These are phyloP conservation scores for Phytophthora sp. DNA, from an alignment of 352 stramenopile species.

Conservation along the genomic window DNA sequence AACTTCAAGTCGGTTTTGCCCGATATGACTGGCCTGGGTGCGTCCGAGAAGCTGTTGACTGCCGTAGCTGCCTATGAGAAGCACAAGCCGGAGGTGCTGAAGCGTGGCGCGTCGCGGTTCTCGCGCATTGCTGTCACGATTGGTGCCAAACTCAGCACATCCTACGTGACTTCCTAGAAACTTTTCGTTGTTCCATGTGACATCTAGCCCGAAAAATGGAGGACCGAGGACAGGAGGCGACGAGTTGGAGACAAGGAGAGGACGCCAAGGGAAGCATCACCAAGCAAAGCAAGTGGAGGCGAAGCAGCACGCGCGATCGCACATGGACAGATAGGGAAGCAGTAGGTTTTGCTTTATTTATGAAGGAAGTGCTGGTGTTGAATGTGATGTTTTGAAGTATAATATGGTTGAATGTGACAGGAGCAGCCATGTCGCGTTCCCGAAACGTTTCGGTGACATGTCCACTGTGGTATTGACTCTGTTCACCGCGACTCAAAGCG, in stretches of 20 bases:
- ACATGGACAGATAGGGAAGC: slow-evolving; percentile 30
- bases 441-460: too few species aligned
- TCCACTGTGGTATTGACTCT: too few species aligned
- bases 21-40: slow-evolving; percentile 72
- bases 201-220: not conserved
- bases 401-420: too few species aligned
- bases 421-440: slow-evolving; percentile 4
- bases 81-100: slow-evolving; percentile 81
- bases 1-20: slow-evolving; percentile 76
- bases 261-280: slow-evolving; percentile 8
- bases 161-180: slow-evolving; percentile 61
- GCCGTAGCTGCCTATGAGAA: slow-evolving; percentile 85
- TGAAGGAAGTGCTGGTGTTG: slow-evolving; percentile 26
- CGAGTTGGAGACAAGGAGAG: not conserved
- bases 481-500: too few species aligned
- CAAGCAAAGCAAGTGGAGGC: slow-evolving; percentile 19
- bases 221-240: slow-evolving; percentile 6
- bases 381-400: slow-evolving; percentile 32
- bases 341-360: slow-evolving; percentile 44
- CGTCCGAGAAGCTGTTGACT: slow-evolving; percentile 81
- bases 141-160: slow-evolving; percentile 79
- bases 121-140: slow-evolving; percentile 74
- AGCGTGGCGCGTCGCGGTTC: slow-evolving; percentile 65
- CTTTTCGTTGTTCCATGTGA: slow-evolving; percentile 1
- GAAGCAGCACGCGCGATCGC: slow-evolving; percentile 13